phyloP scores from a whole-genome alignment of 2,329 filamentous ascomycete genomes.

The Aplosporella prunicola region DNA sequence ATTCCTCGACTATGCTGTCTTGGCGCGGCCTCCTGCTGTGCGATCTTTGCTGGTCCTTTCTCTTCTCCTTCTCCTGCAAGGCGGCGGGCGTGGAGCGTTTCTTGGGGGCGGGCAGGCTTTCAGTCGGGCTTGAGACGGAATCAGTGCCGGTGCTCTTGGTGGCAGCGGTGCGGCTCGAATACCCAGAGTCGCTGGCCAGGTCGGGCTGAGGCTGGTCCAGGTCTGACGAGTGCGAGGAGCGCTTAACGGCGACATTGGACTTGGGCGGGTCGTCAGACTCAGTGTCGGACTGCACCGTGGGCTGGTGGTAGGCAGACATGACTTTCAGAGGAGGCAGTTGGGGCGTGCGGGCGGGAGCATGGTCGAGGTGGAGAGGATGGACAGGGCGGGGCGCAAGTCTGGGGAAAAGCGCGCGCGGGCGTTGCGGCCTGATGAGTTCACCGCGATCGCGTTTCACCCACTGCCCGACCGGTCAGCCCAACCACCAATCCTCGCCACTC shows the following conservation, averaged over 20 bases:
- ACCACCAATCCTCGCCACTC: no score
- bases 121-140: slow-evolving; percentile 35
- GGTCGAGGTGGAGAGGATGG: no score
- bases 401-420: no score
- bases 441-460: no score
- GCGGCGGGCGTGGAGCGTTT: slow-evolving; percentile 2
- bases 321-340: no score
- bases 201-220: slow-evolving; percentile 31
- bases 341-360: no score
- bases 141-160: slow-evolving; percentile 42
- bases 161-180: slow-evolving; percentile 49
- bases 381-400: no score
- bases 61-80: background rate
- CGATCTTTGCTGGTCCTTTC: background rate
- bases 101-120: slow-evolving; percentile 5
- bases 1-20: slow-evolving; percentile 1
- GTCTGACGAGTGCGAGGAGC: slow-evolving; percentile 30
- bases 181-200: slow-evolving; percentile 51
- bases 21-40: slow-evolving; percentile 1
- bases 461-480: no score
- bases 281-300: no score
- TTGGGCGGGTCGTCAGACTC: no score
- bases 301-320: no score
- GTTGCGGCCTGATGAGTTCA: no score
- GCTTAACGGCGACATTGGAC: slow-evolving; percentile 40